A percentile compares a stretch with the other conserved stretches of the same genome.
Conservation (phyloP, 345 rosid species). For the Barbarea vulgaris region DNA sequence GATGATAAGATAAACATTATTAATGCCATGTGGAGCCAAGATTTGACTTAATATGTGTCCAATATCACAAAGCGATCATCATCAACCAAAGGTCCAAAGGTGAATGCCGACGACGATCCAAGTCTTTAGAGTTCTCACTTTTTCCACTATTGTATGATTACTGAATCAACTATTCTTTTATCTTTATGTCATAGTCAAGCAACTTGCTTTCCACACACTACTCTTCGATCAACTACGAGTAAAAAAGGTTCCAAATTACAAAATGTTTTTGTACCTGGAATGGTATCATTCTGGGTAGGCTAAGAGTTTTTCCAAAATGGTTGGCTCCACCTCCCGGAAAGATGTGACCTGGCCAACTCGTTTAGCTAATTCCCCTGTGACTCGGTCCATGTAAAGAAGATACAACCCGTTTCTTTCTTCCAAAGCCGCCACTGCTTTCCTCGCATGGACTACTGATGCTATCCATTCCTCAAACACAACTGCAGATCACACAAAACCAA, state of each 20-base stretch:
- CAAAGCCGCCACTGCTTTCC: constrained; percentile 61
- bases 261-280: constrained; percentile 17
- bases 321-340: constrained; percentile 54
- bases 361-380: constrained; percentile 64
- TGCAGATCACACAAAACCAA: constrained; percentile 40
- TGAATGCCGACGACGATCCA: constrained; percentile 13
- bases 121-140: background rate
- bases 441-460: constrained; percentile 62
- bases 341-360: constrained; percentile 54
- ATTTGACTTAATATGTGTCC: background rate
- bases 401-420: constrained; percentile 81
- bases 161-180: constrained; percentile 8
- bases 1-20: background rate
- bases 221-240: background rate
- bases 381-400: constrained; percentile 77
- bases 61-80: constrained; percentile 9
- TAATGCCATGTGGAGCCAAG: constrained; percentile 10
- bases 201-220: constrained; percentile 30
- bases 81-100: background rate
- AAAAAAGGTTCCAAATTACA: background rate
- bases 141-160: background rate
- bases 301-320: constrained; percentile 47
- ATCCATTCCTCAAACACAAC: constrained; percentile 79
- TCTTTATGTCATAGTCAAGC: background rate
- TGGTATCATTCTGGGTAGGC: constrained; percentile 28